A percentile compares a stretch with the other conserved stretches of the same genome.
Evolutionary conservation across 805 yeast genomes (phyloP).

Genomic region (Candida patagonica): DNA sequence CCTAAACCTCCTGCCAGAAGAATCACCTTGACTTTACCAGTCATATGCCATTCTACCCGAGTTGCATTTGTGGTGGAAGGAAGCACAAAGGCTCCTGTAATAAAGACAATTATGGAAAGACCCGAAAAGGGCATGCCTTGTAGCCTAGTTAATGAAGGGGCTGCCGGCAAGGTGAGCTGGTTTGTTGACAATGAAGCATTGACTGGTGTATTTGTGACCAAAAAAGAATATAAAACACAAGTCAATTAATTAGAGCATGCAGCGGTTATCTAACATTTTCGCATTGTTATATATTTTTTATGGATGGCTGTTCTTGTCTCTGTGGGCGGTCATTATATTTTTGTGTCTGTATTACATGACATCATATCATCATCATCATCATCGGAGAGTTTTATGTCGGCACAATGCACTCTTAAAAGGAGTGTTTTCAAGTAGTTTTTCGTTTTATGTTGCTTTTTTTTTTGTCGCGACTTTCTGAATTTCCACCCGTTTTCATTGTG

Average conservation of each 20-base stretch:
- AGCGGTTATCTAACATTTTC: neutral
- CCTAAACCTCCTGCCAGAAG: slow-evolving; percentile 82
- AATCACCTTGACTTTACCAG: slow-evolving; percentile 88
- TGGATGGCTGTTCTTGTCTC: neutral
- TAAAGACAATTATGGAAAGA: slow-evolving; percentile 87
- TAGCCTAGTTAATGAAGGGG: slow-evolving; percentile 85
- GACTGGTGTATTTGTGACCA: slow-evolving; percentile 64
- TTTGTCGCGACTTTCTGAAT: too few species aligned
- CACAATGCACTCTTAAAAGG: too few species aligned
- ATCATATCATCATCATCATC: too few species aligned
- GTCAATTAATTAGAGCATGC: neutral
- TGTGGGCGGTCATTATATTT: too few species aligned
- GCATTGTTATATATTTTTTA: neutral
- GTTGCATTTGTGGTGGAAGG: slow-evolving; percentile 97
- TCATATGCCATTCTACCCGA: slow-evolving; percentile 84
- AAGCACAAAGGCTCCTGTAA: slow-evolving; percentile 84
- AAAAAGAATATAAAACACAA: slow-evolving; percentile 55
- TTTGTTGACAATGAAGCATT: slow-evolving; percentile 93
- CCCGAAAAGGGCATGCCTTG: slow-evolving; percentile 96
- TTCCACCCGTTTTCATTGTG: too few species aligned
- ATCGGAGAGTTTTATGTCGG: too few species aligned
- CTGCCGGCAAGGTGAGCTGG: slow-evolving; percentile 97
- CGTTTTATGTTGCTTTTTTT: too few species aligned
- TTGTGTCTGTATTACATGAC: too few species aligned
- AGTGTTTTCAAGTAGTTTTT: too few species aligned